Percentiles rank a stretch among this genome's conserved stretches.
phyloP scores from a whole-genome alignment of 1,139 yeast species.

The Casaregolazyma lundiana region DNA sequence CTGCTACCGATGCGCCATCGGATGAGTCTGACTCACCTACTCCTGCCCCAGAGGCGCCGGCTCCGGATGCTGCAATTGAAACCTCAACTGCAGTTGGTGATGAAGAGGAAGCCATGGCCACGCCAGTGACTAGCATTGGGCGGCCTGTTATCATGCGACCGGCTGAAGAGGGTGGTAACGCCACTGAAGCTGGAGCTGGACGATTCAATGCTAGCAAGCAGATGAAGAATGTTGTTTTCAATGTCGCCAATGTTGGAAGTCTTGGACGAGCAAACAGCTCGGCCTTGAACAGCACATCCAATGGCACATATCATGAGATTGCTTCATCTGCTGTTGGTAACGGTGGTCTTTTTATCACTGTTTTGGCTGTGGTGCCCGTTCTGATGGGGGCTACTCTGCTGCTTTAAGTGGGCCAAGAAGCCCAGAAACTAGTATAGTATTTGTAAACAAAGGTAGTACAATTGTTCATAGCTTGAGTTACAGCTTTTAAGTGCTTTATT shows the following conservation, averaged over 20 bases:
- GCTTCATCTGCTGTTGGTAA: background rate
- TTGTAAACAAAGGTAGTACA: background rate
- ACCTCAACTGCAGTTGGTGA: background rate
- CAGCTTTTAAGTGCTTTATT: background rate
- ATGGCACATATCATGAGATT: background rate
- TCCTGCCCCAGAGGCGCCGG: background rate
- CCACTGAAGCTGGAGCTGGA: background rate
- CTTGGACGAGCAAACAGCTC: background rate
- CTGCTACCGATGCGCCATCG: background rate
- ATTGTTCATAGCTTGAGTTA: background rate
- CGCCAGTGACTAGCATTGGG: background rate
- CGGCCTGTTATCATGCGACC: background rate
- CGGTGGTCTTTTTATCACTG: background rate
- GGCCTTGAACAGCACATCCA: background rate
- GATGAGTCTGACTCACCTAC: background rate
- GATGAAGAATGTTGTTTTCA: background rate
- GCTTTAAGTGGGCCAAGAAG: background rate
- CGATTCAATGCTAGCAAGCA: slow-evolving; percentile 1
- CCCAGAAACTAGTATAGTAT: background rate
- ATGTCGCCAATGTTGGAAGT: background rate
- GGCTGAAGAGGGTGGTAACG: background rate
- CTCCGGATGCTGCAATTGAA: background rate
- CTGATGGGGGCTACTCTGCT: background rate
- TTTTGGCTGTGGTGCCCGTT: background rate
- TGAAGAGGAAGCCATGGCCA: background rate